phyloP scores from a whole-genome alignment of 2,329 filamentous ascomycete genomes.

The Calonectria henricotiae region DNA sequence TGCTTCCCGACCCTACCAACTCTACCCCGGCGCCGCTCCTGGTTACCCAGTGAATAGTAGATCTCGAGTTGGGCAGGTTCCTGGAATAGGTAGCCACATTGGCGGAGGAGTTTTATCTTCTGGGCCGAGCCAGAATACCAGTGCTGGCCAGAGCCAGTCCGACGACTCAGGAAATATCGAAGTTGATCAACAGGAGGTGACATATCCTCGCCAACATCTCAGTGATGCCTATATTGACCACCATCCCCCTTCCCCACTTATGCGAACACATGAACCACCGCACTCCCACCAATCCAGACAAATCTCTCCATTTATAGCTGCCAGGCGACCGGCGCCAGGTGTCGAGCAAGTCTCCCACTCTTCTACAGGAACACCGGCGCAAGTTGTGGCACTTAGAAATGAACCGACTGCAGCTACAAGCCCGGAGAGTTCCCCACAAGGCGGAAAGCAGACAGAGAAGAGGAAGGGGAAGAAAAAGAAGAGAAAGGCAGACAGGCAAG shows the following conservation, averaged over 20 bases:
- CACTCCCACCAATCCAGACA: conserved; percentile 81
- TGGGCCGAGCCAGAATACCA: conserved; percentile 54
- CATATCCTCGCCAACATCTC: conserved; percentile 40
- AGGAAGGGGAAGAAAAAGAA: conserved; percentile 70
- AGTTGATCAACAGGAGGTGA: conserved; percentile 39
- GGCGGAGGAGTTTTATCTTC: conserved; percentile 38
- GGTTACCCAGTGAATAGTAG: conserved; percentile 38
- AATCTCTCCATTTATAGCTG: conserved; percentile 72
- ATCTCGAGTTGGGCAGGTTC: conserved; percentile 48
- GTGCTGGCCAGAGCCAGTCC: conserved; percentile 62
- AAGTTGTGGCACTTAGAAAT: conserved; percentile 72
- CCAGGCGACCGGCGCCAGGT: conserved; percentile 54
- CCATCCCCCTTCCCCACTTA: conserved; percentile 72
- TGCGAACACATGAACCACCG: conserved; percentile 82
- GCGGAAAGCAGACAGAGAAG: conserved; percentile 65
- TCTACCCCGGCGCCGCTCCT: conserved; percentile 34
- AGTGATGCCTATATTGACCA: conserved; percentile 52
- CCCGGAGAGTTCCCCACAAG: conserved; percentile 74
- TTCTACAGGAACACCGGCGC: conserved; percentile 62
- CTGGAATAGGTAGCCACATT: conserved; percentile 55
- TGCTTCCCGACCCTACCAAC: conserved; percentile 34
- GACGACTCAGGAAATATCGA: conserved; percentile 60
- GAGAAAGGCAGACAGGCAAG: conserved; percentile 69
- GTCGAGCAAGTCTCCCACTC: conserved; percentile 43
- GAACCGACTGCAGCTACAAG: conserved; percentile 68